Base-by-base conservation (phyloP, 495 filamentous ascomycete species). In the Penicillium ochrochloron region DNA sequence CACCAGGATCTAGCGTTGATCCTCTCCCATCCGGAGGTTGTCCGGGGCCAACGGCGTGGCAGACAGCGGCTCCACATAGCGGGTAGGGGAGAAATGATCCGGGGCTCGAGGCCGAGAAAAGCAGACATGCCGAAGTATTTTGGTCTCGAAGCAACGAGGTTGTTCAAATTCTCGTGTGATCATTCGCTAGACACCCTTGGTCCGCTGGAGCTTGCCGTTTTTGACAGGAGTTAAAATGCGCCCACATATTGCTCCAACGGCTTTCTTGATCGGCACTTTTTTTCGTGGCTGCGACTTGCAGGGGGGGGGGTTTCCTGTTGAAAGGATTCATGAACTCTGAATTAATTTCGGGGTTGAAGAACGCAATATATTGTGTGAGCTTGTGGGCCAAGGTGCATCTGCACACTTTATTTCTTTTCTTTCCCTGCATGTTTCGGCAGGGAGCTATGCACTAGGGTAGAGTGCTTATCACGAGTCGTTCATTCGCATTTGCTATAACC, bases 1-100 rank as follows among this genome's bases (percentile, higher is more conserved):
- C 42, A 23, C 42, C 42, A 21, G 42, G 42, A 46, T 46, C 42
- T 46, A 21, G 42, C 42, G 42, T 46, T 23, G n/a, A 46, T 23
- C 42, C 42, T 8, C 19, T 23, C 42, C 42, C 42, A 46, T 19
- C 19, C 42, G 8, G n/a, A 46, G 42, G 42, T 46, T 46, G 19
- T 46, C 19, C 41, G 41, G 41, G n/a, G n/a, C 41, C 41, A 44
- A 44, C 41, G 41, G 41, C 41, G 19, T 19, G 6, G 41, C 41
- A 21, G 41, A 44, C 41, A 8, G 41, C 41, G 41, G 19, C 41
- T 44, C 41, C 19, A 44, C 41, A 44, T 8, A 6, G 41, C 41
- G 17, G 19, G 3, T 11, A 48, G 44, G 21, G 21, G 21, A 48
- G 44, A 25, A 14, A 48, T 23, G 44, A 23, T 48, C 21, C 21